phyloP scores from a whole-genome alignment of 2,329 filamentous ascomycete genomes.

The Blumeria graminis region DNA sequence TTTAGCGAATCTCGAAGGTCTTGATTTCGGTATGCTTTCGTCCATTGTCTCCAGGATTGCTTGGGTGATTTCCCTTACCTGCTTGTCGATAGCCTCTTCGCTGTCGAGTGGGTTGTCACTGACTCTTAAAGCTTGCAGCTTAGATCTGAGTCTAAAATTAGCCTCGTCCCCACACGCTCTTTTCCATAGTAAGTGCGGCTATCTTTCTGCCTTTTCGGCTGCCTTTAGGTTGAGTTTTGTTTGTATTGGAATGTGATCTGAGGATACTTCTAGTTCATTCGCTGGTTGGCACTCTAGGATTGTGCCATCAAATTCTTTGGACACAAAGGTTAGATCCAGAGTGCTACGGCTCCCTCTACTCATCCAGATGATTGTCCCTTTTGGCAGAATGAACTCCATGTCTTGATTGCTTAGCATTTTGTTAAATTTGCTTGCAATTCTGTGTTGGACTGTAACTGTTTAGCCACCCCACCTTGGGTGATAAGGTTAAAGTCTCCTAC shows the following conservation, averaged over 20 bases:
- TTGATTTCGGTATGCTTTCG: not conserved
- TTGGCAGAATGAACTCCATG: not conserved
- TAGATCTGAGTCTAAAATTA: not conserved
- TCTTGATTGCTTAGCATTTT: not conserved
- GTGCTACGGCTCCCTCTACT: not conserved
- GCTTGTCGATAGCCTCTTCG: not conserved
- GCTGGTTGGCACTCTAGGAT: not conserved
- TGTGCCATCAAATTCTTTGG: not conserved
- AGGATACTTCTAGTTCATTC: not conserved
- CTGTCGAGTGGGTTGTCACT: not conserved
- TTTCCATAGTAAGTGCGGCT: not conserved
- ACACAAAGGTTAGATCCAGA: not conserved
- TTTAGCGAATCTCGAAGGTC: not conserved
- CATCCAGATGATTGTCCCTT: not conserved
- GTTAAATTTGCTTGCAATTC: not conserved
- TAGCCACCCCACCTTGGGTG: not conserved
- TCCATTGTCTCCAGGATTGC: not conserved
- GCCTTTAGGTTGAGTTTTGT: not conserved
- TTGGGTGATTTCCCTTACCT: not conserved
- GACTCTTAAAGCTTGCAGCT: not conserved
- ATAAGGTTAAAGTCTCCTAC: not conserved
- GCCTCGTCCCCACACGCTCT: not conserved
- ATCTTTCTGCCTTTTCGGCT: not conserved
- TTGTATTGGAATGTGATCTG: not conserved
- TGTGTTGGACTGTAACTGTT: not conserved